Base-by-base conservation (phyloP, 306 rosid genomes). In the Malus asiatica region DNA sequence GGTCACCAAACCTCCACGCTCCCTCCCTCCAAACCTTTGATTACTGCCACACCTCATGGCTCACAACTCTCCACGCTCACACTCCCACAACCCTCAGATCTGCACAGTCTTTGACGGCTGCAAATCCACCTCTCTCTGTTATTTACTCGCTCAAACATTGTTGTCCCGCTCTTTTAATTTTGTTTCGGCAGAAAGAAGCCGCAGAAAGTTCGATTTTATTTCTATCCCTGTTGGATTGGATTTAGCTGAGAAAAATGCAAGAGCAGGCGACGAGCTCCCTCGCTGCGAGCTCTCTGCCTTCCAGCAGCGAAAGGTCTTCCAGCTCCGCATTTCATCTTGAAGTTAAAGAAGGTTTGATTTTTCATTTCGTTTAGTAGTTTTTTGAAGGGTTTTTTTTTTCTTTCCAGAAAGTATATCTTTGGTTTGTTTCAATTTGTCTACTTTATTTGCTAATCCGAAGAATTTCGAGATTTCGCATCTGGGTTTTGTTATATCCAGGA, bases 261-360 rank as follows among this genome's bases (percentile, higher is more conserved):
- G 92, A 84, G 13, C 88, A 77, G 57, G 75, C 85, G n/a, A 75
- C 89, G 58, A 84, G 88, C 80, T 81, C 91, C 10, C 46, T 87
- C 33, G 91, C 93, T 0, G 91, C 91, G 15, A 77, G 82, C 76
- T 86, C 90, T 74, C 68, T 82, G 69, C 95, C 92, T 53, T 87
- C 95, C 0, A 90, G 95, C 82, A 90, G 95, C 22, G 95, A 90
- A 71, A 79, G 83, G 79, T 88, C 95, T 45, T 90, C 90, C 4
- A 88, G 89, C 87, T 88, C 90, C 11, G 95, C 92, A 23, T 84
- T 90, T 20, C 90, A 81, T 1, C 77, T 77, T 61, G 89, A 88
- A 64, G 76, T 77, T 5, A 87, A 86, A 80, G 90, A 86, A 84
- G 90, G 92, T 88, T 35, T n/a, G 25, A 15, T 55, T 55, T 57